Base-by-base conservation (phyloP, 441 rosid genomes). In the Bocquillonia castaneifolia region DNA sequence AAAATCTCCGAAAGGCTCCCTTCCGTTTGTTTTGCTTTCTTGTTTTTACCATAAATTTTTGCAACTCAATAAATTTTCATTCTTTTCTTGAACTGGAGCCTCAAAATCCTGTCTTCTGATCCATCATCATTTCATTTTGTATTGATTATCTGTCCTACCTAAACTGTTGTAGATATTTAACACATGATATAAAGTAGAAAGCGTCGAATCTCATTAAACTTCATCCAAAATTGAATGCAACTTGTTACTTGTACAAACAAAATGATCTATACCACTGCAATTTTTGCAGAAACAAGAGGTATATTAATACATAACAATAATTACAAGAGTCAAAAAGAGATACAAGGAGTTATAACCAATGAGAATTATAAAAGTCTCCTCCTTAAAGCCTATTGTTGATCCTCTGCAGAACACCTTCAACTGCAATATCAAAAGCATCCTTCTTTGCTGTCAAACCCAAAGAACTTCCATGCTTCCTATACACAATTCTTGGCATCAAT, bases 351-450 rank as follows among this genome's bases (percentile, higher is more conserved):
- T 58, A 9, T 44, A 45, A 23, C 20, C 17, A 45, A n/a, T 5
- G 1, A 2, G 29, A 82, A 31, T 67, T 50, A 52, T 67, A 72
- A 51, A 75, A 63, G 23, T 64, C 65, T 31, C 62, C 25, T 26
- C 62, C 57, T 31, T 74, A 48, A 29, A 86, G 63, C 75, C 85
- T 86, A 37, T 86, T 63, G 45, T 66, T 78, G 65, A 93, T 86
- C 77, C 77, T 89, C 54, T 80, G 63, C 76, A 89, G 66, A 58
- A 83, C 81, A 45, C 88, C 85, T 54, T 91, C 96, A n/a, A 93
- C 76, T 14, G 98, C 93, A 36, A 85, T 74, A 72, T 93, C 98
- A 75, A 91, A 84, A 13, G 98, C 96, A 80, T 93, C 98, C 80
- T 84, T 85, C 63, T 66, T 76, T 12, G 71, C 72, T 82, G 80